Evolutionary conservation across 169 alveolate genomes (phyloP).

Genomic region (Toxoplasma gondii): DNA sequence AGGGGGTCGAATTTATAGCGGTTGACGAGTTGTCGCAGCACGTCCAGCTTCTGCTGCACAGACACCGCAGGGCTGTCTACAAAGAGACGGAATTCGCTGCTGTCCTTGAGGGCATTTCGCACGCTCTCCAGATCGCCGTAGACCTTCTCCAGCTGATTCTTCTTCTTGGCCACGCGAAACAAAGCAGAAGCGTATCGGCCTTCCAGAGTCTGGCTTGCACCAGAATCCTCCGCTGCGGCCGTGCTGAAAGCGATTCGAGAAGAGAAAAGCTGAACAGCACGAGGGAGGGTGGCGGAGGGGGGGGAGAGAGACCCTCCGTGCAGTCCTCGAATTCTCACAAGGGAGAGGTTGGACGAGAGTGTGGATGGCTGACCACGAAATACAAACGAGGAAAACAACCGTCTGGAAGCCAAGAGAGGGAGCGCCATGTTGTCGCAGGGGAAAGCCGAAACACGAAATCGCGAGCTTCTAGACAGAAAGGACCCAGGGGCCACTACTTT

Average conservation of each 20-base stretch:
- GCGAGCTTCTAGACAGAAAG: too few species aligned
- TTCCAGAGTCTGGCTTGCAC: conserved; percentile 38
- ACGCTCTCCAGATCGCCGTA: conserved; percentile 16
- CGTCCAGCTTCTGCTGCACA: conserved; percentile 24
- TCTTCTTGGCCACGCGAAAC: conserved; percentile 17
- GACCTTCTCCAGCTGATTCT: conserved; percentile 38
- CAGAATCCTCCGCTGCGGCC: neutral
- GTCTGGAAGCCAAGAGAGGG: neutral
- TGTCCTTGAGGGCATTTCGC: neutral
- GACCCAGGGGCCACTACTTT: too few species aligned
- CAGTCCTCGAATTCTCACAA: neutral
- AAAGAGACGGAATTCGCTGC: conserved; percentile 47
- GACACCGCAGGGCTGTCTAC: conserved; percentile 47
- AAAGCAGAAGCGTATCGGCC: conserved; percentile 61
- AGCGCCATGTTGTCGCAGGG: neutral
- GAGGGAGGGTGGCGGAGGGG: neutral
- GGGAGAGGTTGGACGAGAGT: neutral
- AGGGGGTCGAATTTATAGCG: neutral
- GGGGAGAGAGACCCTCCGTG: neutral
- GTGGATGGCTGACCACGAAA: neutral
- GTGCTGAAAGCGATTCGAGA: neutral
- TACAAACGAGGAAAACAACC: neutral
- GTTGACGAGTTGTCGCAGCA: conserved; percentile 14
- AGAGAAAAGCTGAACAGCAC: neutral
- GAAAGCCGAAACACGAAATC: too few species aligned